These are phyloP conservation scores for Pneumocystis oryctolagi DNA, from an alignment of 1,139 yeast genomes.

Conservation along the genomic window DNA sequence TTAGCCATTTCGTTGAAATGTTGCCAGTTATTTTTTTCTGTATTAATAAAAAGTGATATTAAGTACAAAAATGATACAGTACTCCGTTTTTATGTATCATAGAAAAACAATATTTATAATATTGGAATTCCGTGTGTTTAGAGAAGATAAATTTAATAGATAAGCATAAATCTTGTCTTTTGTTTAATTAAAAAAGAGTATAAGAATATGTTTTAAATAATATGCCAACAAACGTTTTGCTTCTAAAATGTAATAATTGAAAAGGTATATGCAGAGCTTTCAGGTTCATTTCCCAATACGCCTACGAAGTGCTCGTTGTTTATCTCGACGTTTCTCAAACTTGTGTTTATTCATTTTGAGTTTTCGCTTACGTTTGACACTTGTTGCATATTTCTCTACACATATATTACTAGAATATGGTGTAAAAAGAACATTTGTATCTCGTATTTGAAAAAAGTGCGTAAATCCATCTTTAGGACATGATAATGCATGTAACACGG, in stretches of 20 bases:
- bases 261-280: no score
- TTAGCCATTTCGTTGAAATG: neutral
- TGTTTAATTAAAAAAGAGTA: no score
- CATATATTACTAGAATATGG: neutral
- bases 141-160: no score
- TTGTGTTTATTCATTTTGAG: slow-evolving; percentile 36
- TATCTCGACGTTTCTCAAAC: slow-evolving; percentile 32
- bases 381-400: slow-evolving; percentile 17
- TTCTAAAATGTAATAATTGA: neutral
- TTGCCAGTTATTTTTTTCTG: neutral
- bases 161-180: no score
- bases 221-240: neutral
- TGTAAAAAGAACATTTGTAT: neutral
- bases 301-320: slow-evolving; percentile 29
- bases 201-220: neutral
- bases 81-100: neutral
- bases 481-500: neutral
- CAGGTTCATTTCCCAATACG: slow-evolving; percentile 20
- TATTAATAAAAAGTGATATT: neutral
- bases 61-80: neutral
- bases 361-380: slow-evolving; percentile 32
- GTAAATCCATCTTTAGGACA: neutral
- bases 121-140: no score
- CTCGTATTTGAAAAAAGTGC: neutral
- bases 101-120: no score